Evolutionary conservation across 2,329 filamentous ascomycete genomes (phyloP).

Genomic region (Acrocalymma vagum): DNA sequence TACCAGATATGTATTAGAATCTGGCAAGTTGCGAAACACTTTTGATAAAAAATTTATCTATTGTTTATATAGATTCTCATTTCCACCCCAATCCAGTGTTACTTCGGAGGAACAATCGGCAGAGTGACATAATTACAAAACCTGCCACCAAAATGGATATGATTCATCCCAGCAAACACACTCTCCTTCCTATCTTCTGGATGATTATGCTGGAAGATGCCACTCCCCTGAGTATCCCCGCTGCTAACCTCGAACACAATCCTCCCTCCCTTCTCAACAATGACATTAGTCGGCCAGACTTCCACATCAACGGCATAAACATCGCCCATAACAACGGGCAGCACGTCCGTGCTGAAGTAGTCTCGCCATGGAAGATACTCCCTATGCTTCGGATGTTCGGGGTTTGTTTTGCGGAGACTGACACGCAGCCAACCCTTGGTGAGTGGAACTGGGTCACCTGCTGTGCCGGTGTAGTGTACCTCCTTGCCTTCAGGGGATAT

Average conservation of each 20-base stretch:
- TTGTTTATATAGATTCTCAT: no score
- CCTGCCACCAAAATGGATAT: constrained; percentile 61
- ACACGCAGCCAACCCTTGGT: constrained; percentile 71
- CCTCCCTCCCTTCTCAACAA: constrained; percentile 61
- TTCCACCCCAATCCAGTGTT: no score
- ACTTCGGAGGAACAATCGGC: constrained; percentile 60
- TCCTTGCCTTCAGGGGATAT: constrained; percentile 64
- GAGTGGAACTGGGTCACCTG: constrained; percentile 69
- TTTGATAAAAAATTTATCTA: no score
- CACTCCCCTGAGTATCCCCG: constrained; percentile 67
- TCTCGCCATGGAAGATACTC: constrained; percentile 66
- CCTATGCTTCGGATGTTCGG: constrained; percentile 60
- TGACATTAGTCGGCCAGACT: constrained; percentile 71
- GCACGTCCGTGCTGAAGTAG: constrained; percentile 63
- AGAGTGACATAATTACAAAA: constrained; percentile 62
- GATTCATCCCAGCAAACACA: constrained; percentile 59
- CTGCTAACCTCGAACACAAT: constrained; percentile 64
- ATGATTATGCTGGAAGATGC: constrained; percentile 64
- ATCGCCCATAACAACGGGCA: constrained; percentile 61
- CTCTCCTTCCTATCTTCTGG: constrained; percentile 55
- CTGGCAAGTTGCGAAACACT: no score
- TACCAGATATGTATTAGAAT: no score
- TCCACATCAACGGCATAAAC: constrained; percentile 70
- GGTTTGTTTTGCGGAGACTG: constrained; percentile 63
- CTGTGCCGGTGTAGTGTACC: constrained; percentile 71